Base-by-base conservation (phyloP, 192 early-diverging fungal species). In the Chytriomyces sp. region DNA sequence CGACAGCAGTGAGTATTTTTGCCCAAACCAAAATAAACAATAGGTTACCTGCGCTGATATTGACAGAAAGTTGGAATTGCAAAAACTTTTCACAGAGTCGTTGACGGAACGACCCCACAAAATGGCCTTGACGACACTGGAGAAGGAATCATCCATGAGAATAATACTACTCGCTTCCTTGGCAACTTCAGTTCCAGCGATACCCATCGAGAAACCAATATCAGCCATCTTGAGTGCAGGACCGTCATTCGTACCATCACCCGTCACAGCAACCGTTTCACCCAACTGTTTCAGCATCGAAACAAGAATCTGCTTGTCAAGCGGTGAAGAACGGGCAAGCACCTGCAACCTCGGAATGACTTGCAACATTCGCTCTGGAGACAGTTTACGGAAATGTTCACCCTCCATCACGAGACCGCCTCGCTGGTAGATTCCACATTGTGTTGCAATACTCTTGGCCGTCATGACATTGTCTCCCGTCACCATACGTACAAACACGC, bases 181-280 rank as follows among this genome's bases (percentile, higher is more conserved):
- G 50, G 97, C 96, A 5, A 99, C 96, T 80, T 99, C 96, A 23
- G 93, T 95, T 49, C 95, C 94, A 53, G 92, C 86, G 78, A 96
- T 93, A 63, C 96, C 96, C 96, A 96, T 97, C 63, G 90, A 90
- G 83, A 97, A 95, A 35, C 96, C 96, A 79, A 97, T 91, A 83
- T 97, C 95, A 8, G 94, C 93, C 79, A 90, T 81, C 83, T 94
- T 94, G 23, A 97, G 87, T 16, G 94, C 94, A 4, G 94, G 95
- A 6, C 92, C 96, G 80, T 98, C 97, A 80, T 98, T 98, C 11
- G 97, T 98, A 16, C 97, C 97, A 81, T 98, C 97, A 24, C 97
- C 97, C 35, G 97, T 98, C 0, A 98, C 95, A 0, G 97, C 94
- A 0, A 98, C 97, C 68, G 93, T 92, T 78, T 97, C 94, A 62